Conservation (phyloP, 768 basidiomycete genomes). For the Pulveroboletus frians region DNA sequence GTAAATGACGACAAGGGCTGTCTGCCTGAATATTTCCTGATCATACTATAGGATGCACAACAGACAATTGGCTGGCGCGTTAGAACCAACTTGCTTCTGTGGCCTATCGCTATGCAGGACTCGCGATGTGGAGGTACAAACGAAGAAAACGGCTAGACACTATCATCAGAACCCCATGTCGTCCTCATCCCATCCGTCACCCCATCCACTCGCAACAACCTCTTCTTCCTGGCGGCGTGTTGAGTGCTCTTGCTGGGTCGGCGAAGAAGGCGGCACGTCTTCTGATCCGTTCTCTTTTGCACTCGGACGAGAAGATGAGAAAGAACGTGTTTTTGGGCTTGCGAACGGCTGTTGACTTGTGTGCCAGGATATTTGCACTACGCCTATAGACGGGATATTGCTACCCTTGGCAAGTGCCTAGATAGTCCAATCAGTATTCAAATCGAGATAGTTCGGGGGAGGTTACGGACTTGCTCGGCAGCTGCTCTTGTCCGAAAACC, state of each 20-base stretch:
- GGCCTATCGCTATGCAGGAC: conserved; percentile 10
- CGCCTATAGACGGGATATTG: conserved; percentile 60
- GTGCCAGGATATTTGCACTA: conserved; percentile 66
- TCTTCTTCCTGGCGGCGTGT: conserved; percentile 52
- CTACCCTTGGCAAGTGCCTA: conserved; percentile 71
- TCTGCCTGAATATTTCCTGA: background rate
- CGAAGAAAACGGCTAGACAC: background rate
- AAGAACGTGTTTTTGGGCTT: conserved; percentile 17
- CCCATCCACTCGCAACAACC: conserved; percentile 64
- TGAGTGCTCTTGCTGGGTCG: conserved; percentile 16
- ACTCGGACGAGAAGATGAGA: conserved; percentile 17
- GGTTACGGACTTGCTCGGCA: conserved; percentile 66
- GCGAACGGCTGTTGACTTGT: conserved; percentile 30
- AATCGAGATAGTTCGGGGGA: background rate
- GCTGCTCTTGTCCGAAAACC: conserved; percentile 65
- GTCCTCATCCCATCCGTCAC: conserved; percentile 58
- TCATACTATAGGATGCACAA: background rate
- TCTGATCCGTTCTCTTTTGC: conserved; percentile 19
- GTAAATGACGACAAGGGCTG: background rate
- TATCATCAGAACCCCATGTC: conserved; percentile 60
- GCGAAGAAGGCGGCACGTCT: conserved; percentile 23
- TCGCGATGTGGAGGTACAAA: conserved; percentile 16
- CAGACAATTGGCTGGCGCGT: conserved; percentile 5
- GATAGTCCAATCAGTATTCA: conserved; percentile 10
- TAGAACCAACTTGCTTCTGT: conserved; percentile 8